Conservation (phyloP, 768 basidiomycete species). For the Agaricus blazei region DNA sequence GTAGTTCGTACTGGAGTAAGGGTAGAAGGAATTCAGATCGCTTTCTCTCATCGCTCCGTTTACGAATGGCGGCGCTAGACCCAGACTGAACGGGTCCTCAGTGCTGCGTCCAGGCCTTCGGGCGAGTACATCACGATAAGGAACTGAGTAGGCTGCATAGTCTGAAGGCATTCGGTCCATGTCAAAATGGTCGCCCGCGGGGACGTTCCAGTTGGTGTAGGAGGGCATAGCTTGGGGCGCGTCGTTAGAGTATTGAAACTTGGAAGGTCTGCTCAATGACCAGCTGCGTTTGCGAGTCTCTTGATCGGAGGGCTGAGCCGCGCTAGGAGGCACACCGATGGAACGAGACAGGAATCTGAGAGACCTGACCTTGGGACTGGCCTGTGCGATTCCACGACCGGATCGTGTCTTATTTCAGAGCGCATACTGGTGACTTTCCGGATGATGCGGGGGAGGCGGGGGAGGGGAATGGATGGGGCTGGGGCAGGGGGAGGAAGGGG, state of each 20-base stretch:
- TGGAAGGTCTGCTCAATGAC: constrained; percentile 3
- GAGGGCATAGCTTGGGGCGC: not conserved
- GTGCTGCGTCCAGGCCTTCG: not conserved
- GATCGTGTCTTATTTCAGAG: constrained; percentile 16
- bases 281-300: not conserved
- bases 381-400: constrained; percentile 10
- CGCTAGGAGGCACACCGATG: constrained; percentile 7
- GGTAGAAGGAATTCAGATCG: not conserved
- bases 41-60: not conserved
- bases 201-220: not conserved
- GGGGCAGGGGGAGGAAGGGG: not conserved
- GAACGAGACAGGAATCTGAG: constrained; percentile 17
- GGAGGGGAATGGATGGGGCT: constrained; percentile 4
- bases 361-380: constrained; percentile 23
- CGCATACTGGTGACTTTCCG: constrained; percentile 34
- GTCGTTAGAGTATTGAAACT: not conserved
- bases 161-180: not conserved
- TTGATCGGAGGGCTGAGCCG: not conserved
- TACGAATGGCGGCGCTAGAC: not conserved
- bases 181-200: not conserved
- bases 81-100: not conserved
- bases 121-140: not conserved
- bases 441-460: constrained; percentile 25
- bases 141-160: not conserved
- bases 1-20: not conserved